Evolutionary conservation across 1,284 basidiomycete species (phyloP).

Genomic region (Marasmius tenuissimus): DNA sequence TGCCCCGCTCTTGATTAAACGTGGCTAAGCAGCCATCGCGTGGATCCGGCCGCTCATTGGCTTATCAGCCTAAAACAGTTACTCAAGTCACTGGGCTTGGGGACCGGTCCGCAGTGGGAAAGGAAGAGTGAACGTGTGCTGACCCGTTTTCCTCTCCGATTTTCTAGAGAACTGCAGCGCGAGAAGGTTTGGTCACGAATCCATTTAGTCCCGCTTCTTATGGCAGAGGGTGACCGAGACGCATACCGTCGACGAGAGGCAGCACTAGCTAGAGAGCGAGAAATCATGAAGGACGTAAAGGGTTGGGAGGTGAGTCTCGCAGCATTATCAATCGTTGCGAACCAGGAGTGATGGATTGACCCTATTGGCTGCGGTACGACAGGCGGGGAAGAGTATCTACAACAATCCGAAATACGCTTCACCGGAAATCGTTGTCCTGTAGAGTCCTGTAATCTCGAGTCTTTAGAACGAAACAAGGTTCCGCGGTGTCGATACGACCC

Average conservation of each 20-base stretch:
- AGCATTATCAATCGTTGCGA: constrained; percentile 31
- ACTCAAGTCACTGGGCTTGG: constrained; percentile 30
- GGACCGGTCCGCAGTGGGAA: constrained; percentile 38
- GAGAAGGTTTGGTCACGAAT: constrained; percentile 97
- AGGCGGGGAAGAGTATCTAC: constrained; percentile 81
- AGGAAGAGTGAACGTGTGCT: constrained; percentile 38
- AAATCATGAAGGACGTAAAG: constrained; percentile 94
- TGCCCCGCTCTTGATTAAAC: constrained; percentile 59
- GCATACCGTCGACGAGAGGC: constrained; percentile 82
- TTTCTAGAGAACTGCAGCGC: constrained; percentile 84
- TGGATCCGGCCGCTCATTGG: constrained; percentile 63
- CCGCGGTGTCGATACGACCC: constrained; percentile 7
- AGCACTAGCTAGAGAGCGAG: constrained; percentile 78
- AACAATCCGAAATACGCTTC: constrained; percentile 80
- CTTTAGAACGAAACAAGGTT: constrained; percentile 5
- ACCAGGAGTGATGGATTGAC: neutral
- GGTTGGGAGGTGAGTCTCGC: constrained; percentile 83
- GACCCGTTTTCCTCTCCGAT: constrained; percentile 23
- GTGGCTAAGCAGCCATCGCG: constrained; percentile 39
- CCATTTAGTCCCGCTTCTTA: constrained; percentile 87
- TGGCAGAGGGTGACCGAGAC: constrained; percentile 94
- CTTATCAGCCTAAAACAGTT: constrained; percentile 29
- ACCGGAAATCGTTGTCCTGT: constrained; percentile 62
- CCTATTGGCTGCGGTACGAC: constrained; percentile 9
- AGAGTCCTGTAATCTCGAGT: constrained; percentile 27